Conservation (phyloP, 495 filamentous ascomycete genomes). For the Aspergillus sclerotiicarbonarius region DNA sequence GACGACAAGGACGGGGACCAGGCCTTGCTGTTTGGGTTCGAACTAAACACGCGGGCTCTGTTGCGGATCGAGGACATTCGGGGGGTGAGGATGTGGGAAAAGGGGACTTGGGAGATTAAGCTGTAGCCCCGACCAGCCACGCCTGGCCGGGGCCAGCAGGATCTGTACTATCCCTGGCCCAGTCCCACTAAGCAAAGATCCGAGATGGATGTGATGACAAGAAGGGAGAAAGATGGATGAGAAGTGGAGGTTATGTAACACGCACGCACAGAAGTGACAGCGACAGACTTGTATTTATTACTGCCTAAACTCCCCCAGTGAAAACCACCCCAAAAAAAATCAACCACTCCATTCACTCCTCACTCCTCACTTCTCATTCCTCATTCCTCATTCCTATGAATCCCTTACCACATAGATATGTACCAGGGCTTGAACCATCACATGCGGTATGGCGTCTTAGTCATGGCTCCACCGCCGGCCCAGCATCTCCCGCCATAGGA, state of each 20-base stretch:
- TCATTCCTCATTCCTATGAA: background rate
- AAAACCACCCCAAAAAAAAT: too few species aligned
- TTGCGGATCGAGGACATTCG: constrained; percentile 7
- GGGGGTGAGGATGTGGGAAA: constrained; percentile 21
- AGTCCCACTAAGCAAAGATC: too few species aligned
- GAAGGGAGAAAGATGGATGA: too few species aligned
- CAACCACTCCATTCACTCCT: background rate
- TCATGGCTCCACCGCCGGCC: constrained; percentile 8
- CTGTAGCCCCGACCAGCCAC: constrained; percentile 3
- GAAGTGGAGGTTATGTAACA: too few species aligned
- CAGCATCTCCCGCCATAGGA: constrained; percentile 11
- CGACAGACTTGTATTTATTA: too few species aligned
- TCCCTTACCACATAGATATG: background rate
- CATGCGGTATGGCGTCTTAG: constrained; percentile 1
- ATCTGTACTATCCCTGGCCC: too few species aligned
- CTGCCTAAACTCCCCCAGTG: too few species aligned
- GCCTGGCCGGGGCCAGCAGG: too few species aligned
- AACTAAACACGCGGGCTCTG: background rate
- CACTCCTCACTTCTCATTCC: background rate
- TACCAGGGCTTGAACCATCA: background rate
- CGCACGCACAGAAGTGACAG: too few species aligned
- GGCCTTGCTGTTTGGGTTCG: background rate
- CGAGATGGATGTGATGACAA: too few species aligned
- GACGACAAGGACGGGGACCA: background rate
- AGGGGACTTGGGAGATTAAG: constrained; percentile 12